Evolutionary conservation across 2,329 filamentous ascomycete species (phyloP).

Genomic region (Saccharata proteae): DNA sequence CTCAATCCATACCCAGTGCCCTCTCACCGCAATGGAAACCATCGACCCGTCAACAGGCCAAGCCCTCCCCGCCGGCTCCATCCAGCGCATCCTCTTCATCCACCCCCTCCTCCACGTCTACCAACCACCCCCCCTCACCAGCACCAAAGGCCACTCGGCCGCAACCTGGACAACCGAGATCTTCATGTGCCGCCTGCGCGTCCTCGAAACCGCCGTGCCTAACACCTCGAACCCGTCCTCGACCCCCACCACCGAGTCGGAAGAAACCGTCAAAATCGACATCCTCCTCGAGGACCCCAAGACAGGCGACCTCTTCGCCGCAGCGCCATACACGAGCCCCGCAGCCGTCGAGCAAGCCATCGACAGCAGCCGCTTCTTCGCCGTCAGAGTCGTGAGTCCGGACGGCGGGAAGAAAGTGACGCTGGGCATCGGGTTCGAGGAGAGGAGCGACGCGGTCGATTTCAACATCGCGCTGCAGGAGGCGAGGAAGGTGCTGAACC

Average conservation of each 20-base stretch:
- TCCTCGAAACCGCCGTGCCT: slow-evolving; percentile 59
- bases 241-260: slow-evolving; percentile 17
- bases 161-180: slow-evolving; percentile 67
- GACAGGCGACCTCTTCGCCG: slow-evolving; percentile 67
- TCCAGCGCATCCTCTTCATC: slow-evolving; percentile 75
- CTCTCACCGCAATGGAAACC: slow-evolving; percentile 43
- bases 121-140: slow-evolving; percentile 68
- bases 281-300: slow-evolving; percentile 67
- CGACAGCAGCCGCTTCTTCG: slow-evolving; percentile 76
- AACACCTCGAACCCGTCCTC: slow-evolving; percentile 12
- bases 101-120: slow-evolving; percentile 69
- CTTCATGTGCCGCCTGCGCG: slow-evolving; percentile 71
- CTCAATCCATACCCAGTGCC: neutral
- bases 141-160: slow-evolving; percentile 68
- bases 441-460: slow-evolving; percentile 75
- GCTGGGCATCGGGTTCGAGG: slow-evolving; percentile 77
- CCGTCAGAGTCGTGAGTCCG: slow-evolving; percentile 59
- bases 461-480: slow-evolving; percentile 73
- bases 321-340: slow-evolving; percentile 59
- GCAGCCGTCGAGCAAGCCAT: slow-evolving; percentile 63
- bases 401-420: slow-evolving; percentile 64
- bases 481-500: slow-evolving; percentile 55
- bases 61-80: slow-evolving; percentile 59
- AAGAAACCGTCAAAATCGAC: slow-evolving; percentile 55
- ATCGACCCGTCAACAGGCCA: slow-evolving; percentile 61